Evolutionary conservation across 352 stramenopile species (phyloP), one percentile per base, ranked within the genome.

Genomic region (Globisporangium nunn): DNA sequence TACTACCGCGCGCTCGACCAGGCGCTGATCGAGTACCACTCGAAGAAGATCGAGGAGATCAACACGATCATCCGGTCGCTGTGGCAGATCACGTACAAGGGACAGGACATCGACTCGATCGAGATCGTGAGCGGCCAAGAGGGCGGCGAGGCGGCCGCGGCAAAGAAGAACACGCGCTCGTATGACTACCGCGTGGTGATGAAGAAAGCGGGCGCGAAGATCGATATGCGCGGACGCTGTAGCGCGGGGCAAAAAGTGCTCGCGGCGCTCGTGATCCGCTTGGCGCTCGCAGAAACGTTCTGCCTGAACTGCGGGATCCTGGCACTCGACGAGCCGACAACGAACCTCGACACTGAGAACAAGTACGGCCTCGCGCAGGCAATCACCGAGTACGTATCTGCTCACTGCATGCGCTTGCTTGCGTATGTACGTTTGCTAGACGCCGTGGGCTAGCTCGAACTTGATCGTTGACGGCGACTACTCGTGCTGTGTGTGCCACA

Each of bases 131-230:
- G 89, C 17, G 95, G 95, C 30, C 84, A 98, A 68, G 87, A 98
- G 28, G 67, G 74, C 5, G 87, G 84, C 5, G 60, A 68, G 5
- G 67, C 67, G 3, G 41, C 56, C 18, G 67, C 75, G 23, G 23
- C 23, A 23, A 85, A 85, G 59, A 75, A 74, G 33, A 54, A 50
- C 14, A 61, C 75, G 33, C 71, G 88, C 6, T 96, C 81, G 17
- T 99, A 99, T 72, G 98, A 99, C 66, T 99, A 99, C 66, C 88
- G 97, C 33, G 97, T 99, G 40, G 94, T 99, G 8, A 99, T 99
- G 97, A 95, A 89, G 48, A 99, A 99, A 60, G 87, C 73, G 18
- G 88, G 81, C 4, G 88, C 91, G 17, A 67, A 95, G 39, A 91
- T 99, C 56, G 96, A 99, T 56, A 99, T 99, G 98, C 91, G 97